phyloP scores from a whole-genome alignment of 2,329 filamentous ascomycete genomes.

The Pseudogymnoascus sp. region DNA sequence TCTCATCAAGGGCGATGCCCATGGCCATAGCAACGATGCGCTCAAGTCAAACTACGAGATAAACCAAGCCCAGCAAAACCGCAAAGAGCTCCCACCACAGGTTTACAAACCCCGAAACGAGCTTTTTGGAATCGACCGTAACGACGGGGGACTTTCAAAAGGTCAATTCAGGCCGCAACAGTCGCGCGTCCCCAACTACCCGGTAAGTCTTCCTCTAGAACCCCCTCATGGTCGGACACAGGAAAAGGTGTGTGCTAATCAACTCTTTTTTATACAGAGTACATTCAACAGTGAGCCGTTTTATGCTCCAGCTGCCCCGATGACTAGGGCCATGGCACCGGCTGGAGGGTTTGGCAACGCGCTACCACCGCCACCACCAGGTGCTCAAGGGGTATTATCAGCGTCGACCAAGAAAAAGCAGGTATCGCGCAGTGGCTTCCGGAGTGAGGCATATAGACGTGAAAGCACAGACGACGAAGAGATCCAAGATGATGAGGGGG shows the following conservation, averaged over 20 bases:
- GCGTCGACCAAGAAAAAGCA: background rate
- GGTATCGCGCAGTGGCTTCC: background rate
- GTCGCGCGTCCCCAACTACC: background rate
- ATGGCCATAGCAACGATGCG: conserved; percentile 11
- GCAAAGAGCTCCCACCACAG: conserved; percentile 22
- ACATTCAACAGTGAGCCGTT: background rate
- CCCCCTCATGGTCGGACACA: background rate
- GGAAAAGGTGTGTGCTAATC: background rate
- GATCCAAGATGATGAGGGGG: conserved; percentile 14
- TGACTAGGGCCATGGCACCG: background rate
- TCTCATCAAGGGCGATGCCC: conserved; percentile 24
- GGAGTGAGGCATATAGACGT: too few species aligned
- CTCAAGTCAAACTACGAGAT: conserved; percentile 19
- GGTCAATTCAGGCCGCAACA: background rate
- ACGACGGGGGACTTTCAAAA: background rate
- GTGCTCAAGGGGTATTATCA: background rate
- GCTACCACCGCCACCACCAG: background rate
- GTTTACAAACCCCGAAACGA: conserved; percentile 27
- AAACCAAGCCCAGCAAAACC: conserved; percentile 30
- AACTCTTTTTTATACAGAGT: background rate
- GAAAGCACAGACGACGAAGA: background rate
- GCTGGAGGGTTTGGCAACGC: too few species aligned
- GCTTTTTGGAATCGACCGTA: conserved; percentile 28
- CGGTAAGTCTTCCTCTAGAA: background rate
- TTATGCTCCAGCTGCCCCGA: background rate